Base-by-base conservation (phyloP, 768 basidiomycete species). In the Inosperma sp. region DNA sequence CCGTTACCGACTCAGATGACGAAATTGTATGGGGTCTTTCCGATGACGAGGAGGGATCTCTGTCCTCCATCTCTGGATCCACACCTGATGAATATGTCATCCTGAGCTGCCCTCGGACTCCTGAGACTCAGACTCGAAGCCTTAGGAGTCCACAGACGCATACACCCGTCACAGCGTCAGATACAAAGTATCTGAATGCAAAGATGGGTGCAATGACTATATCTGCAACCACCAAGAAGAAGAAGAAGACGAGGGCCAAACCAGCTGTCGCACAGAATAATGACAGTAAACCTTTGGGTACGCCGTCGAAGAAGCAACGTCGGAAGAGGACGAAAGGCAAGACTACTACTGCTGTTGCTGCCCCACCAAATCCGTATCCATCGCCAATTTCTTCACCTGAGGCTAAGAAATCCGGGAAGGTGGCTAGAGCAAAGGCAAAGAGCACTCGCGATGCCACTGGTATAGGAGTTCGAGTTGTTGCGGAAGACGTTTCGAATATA, bases 1-100 rank as follows among this genome's bases (percentile, higher is more conserved):
- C 47, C 35, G 58, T 41, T 26, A 68, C 69, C 50, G 67, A 71
- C 37, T 78, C 76, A 1, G 80, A 79, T 56, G 81, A 83, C 54
- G 78, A 82, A 60, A 78, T 83, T 36, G 76, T 82, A 16, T 81
- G 75, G 72, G 66, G 60, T 33, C 57, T 74, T 37, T 70, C 77
- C 33, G 71, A 72, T 25, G 60, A 49, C 23, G 65, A 62, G 27
- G 54, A 56, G 31, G 12, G 26, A 8, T 61, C 65, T 19, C 62
- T 65, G 10, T 63, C 63, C 23, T 46, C 54, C 27, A 51, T 69
- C 62, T 48, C 54, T 59, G 21, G 62, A 52, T 41, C 56, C 62
- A 22, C 64, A 68, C 19, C 78, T 56, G 72, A 77, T 40, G 80
- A 81, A 49, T 79, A 76, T 59, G 74, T 81, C 43, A 61, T 81